Conservation (phyloP, 164 flowering plant genomes). For the Stephania japonica region DNA sequence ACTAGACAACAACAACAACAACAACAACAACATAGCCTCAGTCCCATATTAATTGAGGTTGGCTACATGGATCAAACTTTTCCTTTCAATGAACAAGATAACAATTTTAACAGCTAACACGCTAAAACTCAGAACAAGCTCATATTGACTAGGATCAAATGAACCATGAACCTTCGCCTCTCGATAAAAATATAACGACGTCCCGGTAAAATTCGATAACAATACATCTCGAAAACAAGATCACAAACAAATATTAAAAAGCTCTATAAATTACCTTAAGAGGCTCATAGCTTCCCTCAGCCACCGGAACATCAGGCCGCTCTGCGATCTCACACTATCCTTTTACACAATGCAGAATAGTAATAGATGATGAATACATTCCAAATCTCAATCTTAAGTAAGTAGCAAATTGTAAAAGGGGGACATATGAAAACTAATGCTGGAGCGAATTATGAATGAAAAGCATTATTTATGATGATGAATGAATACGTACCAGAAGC, state of each 20-base stretch:
- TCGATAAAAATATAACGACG: background rate
- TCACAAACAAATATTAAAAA: constrained; percentile 1
- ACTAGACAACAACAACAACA: too few relatives aligned
- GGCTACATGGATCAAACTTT: too few relatives aligned
- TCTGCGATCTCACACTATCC: constrained; percentile 99
- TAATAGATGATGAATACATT: constrained; percentile 37
- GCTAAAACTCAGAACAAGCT: background rate
- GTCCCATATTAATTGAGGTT: too few relatives aligned
- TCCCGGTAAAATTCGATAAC: background rate
- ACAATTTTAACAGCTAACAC: background rate
- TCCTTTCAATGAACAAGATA: too few relatives aligned
- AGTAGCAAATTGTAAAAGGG: background rate
- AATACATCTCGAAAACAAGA: background rate
- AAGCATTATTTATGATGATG: background rate
- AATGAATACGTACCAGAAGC: constrained; percentile 56
- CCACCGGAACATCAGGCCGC: constrained; percentile 67
- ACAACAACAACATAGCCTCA: too few relatives aligned
- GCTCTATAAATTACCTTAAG: constrained; percentile 52
- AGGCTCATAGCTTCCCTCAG: constrained; percentile 83
- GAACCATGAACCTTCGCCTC: background rate
- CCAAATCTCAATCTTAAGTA: background rate
- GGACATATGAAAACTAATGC: background rate
- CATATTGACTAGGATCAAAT: background rate
- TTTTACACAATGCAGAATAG: constrained; percentile 45
- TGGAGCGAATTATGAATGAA: background rate